A percentile compares a stretch with the other conserved stretches of the same genome.
Conservation (phyloP, 2,329 filamentous ascomycete genomes). For the Pyrenophora seminiperda region DNA sequence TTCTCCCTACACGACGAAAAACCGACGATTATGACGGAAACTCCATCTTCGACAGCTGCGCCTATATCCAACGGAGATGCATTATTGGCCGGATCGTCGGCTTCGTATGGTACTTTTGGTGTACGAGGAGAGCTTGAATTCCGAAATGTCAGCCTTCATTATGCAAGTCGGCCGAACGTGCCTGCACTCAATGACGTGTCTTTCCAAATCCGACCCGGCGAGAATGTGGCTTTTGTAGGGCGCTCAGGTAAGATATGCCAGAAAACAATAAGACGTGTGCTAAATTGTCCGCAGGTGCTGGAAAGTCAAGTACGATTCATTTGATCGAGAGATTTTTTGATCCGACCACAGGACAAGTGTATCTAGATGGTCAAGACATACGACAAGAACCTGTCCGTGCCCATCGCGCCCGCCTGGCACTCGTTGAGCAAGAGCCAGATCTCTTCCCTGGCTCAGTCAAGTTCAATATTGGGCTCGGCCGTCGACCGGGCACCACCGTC, state of each 20-base stretch:
- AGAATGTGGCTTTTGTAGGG: conserved; percentile 51
- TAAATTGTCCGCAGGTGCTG: conserved; percentile 38
- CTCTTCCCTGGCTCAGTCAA: conserved; percentile 53
- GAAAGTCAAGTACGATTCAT: conserved; percentile 54
- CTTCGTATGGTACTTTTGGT: conserved; percentile 27
- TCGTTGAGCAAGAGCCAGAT: conserved; percentile 54
- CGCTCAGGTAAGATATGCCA: conserved; percentile 38
- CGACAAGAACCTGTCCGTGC: conserved; percentile 43
- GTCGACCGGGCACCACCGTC: conserved; percentile 30
- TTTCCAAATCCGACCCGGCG: conserved; percentile 46
- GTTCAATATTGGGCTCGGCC: conserved; percentile 53
- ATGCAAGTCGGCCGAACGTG: conserved; percentile 38
- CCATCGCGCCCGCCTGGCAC: conserved; percentile 48
- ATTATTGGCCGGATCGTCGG: conserved; percentile 21
- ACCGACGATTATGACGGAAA: conserved; percentile 45
- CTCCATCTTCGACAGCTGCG: neutral
- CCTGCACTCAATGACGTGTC: conserved; percentile 47
- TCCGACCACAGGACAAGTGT: conserved; percentile 46
- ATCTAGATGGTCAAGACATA: conserved; percentile 52
- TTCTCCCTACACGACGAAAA: conserved; percentile 50
- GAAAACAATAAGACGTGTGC: neutral
- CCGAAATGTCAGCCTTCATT: conserved; percentile 40
- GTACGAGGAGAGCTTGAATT: conserved; percentile 42
- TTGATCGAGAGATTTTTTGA: conserved; percentile 56
- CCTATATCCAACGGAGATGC: conserved; percentile 4